Evolutionary conservation across 768 basidiomycete genomes (phyloP).

Genomic region (Calvatia gigantea): DNA sequence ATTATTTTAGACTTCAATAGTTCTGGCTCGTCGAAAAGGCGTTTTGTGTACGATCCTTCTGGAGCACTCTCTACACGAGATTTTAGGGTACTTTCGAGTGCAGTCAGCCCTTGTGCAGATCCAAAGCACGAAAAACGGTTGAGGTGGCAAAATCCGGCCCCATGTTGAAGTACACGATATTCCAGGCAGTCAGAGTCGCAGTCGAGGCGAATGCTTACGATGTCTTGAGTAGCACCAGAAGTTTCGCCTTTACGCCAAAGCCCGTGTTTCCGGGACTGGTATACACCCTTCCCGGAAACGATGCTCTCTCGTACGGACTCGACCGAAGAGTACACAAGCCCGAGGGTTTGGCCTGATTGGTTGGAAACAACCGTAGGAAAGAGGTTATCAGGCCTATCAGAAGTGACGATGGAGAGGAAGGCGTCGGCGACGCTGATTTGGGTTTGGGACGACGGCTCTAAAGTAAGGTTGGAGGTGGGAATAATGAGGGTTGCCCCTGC

Average conservation of each 20-base stretch:
- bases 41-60: conserved; percentile 86
- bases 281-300: conserved; percentile 84
- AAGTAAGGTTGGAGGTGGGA: conserved; percentile 66
- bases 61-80: conserved; percentile 75
- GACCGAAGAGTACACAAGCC: conserved; percentile 91
- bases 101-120: conserved; percentile 70
- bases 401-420: conserved; percentile 77
- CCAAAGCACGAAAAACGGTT: conserved; percentile 88
- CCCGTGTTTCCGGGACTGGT: conserved; percentile 94
- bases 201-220: conserved; percentile 79
- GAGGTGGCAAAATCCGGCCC: conserved; percentile 92
- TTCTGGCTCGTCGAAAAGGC: conserved; percentile 77
- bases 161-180: conserved; percentile 87
- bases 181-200: conserved; percentile 93
- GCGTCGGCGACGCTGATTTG: conserved; percentile 78
- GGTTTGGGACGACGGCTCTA: conserved; percentile 45
- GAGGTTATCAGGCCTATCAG: conserved; percentile 89
- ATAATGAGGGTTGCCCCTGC: conserved; percentile 68
- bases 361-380: conserved; percentile 92
- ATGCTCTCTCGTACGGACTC: conserved; percentile 88
- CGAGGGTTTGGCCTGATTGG: conserved; percentile 73
- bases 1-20: conserved; percentile 92
- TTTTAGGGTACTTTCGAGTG: conserved; percentile 75
- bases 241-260: conserved; percentile 98
- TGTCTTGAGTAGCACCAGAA: conserved; percentile 88